Conservation (phyloP, 352 stramenopile genomes). For the Globisporangium parvum region DNA sequence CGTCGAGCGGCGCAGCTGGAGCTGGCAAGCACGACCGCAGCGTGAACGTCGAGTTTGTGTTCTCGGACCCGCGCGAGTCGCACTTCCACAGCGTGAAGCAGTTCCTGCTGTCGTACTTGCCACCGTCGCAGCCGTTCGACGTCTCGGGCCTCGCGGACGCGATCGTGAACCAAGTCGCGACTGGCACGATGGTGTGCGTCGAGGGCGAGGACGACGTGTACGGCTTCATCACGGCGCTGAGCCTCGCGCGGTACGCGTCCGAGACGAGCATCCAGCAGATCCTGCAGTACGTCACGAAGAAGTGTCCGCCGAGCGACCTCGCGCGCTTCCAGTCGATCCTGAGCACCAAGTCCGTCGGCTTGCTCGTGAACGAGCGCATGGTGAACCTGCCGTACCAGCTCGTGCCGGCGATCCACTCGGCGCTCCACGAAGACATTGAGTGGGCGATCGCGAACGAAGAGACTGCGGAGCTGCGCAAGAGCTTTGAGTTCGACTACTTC, state of each 20-base stretch:
- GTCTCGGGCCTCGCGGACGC: slow-evolving; percentile 74
- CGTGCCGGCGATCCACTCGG: slow-evolving; percentile 69
- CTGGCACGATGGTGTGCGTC: slow-evolving; percentile 76
- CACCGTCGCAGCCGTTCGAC: slow-evolving; percentile 70
- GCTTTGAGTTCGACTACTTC: slow-evolving; percentile 82
- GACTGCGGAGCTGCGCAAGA: slow-evolving; percentile 47
- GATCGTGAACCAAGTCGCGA: slow-evolving; percentile 65
- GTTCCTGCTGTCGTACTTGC: slow-evolving; percentile 70
- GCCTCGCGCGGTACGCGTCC: slow-evolving; percentile 42
- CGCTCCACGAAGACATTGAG: slow-evolving; percentile 82
- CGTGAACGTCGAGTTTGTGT: slow-evolving; percentile 81
- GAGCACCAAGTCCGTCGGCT: slow-evolving; percentile 43
- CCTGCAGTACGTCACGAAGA: slow-evolving; percentile 70
- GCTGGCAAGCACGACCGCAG: slow-evolving; percentile 18
- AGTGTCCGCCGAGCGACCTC: slow-evolving; percentile 44
- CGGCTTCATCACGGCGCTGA: slow-evolving; percentile 82
- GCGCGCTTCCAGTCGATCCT: slow-evolving; percentile 59
- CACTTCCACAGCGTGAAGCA: slow-evolving; percentile 88
- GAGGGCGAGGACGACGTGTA: slow-evolving; percentile 79
- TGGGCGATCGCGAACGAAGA: slow-evolving; percentile 77
- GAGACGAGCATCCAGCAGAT: slow-evolving; percentile 67
- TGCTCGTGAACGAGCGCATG: slow-evolving; percentile 83
- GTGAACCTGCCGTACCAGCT: slow-evolving; percentile 85
- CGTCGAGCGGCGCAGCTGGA: slow-evolving; percentile 5
- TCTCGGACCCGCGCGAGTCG: slow-evolving; percentile 68